A percentile compares a stretch with the other conserved stretches of the same genome.
Conservation (phyloP, 2,329 filamentous ascomycete genomes). For the Fusarium sp. region DNA sequence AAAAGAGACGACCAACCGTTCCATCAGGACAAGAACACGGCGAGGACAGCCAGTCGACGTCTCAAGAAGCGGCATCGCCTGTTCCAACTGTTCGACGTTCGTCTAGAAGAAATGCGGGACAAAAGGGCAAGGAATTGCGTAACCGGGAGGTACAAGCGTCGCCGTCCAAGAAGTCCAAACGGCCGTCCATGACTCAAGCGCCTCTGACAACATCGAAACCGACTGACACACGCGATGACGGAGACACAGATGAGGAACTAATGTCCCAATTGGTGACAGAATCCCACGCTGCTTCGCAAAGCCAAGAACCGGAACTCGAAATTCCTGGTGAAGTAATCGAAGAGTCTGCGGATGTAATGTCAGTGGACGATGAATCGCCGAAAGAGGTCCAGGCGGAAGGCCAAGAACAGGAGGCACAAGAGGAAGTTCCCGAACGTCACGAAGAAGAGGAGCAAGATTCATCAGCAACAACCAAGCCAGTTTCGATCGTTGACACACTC, state of each 20-base stretch:
- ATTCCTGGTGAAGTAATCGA: constrained; percentile 20
- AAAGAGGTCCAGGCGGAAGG: constrained; percentile 1
- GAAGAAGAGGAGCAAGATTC: constrained; percentile 10
- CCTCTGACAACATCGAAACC: constrained; percentile 1
- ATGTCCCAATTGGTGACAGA: constrained; percentile 58
- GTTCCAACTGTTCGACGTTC: constrained; percentile 41
- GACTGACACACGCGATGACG: constrained; percentile 40
- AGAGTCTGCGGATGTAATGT: constrained; percentile 43
- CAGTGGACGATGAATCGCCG: constrained; percentile 10
- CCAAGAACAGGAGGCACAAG: constrained; percentile 4
- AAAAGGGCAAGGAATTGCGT: constrained; percentile 28
- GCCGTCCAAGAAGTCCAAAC: constrained; percentile 22
- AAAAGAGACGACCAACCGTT: constrained; percentile 48
- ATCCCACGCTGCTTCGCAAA: constrained; percentile 55
- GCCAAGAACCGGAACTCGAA: constrained; percentile 44
- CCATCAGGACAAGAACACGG: constrained; percentile 28
- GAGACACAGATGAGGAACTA: constrained; percentile 58
- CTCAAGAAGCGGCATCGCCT: constrained; percentile 37
- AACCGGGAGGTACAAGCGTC: constrained; percentile 25
- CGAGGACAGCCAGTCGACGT: constrained; percentile 37
- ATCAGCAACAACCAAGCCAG: constrained; percentile 26
- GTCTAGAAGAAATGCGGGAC: constrained; percentile 42
- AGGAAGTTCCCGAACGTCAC: constrained; percentile 8
- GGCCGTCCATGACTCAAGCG: constrained; percentile 7
- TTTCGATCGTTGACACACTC: constrained; percentile 51